A percentile compares a stretch with the other conserved stretches of the same genome.
phyloP scores from a whole-genome alignment of 2,329 filamentous ascomycete genomes.

The Xylaria polymorpha region DNA sequence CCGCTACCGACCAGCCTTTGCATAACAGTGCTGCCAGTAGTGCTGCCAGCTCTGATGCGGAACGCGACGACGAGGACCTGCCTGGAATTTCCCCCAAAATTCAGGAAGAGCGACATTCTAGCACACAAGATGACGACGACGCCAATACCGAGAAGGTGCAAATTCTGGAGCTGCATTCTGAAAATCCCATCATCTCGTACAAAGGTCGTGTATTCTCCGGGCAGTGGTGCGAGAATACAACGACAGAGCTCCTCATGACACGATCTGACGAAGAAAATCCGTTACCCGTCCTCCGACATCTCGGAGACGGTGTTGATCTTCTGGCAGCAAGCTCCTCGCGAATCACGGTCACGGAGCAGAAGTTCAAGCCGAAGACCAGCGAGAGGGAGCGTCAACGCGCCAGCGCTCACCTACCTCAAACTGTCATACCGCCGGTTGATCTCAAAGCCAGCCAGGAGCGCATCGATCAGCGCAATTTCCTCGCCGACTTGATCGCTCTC shows the following conservation, averaged over 20 bases:
- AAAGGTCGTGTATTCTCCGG: slow-evolving; percentile 82
- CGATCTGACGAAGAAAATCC: slow-evolving; percentile 56
- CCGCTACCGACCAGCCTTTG: slow-evolving; percentile 14
- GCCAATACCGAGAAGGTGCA: slow-evolving; percentile 67
- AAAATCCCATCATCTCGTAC: slow-evolving; percentile 82
- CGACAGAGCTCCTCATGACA: slow-evolving; percentile 83
- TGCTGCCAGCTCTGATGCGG: slow-evolving; percentile 36
- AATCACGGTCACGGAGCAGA: slow-evolving; percentile 74
- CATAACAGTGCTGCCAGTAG: slow-evolving; percentile 36
- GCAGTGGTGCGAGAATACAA: slow-evolving; percentile 83
- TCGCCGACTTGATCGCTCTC: slow-evolving; percentile 72
- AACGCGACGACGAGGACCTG: slow-evolving; percentile 43
- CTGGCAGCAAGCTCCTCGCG: slow-evolving; percentile 77
- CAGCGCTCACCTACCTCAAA: slow-evolving; percentile 53
- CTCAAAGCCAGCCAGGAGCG: slow-evolving; percentile 61
- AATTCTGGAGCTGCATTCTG: slow-evolving; percentile 83
- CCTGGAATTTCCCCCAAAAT: slow-evolving; percentile 37
- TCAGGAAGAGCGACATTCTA: neutral
- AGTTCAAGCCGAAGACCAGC: slow-evolving; percentile 61
- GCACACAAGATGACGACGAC: slow-evolving; percentile 14
- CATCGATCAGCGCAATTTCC: slow-evolving; percentile 59
- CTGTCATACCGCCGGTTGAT: slow-evolving; percentile 56
- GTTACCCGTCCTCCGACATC: slow-evolving; percentile 61
- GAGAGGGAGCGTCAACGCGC: slow-evolving; percentile 40
- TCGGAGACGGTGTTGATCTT: slow-evolving; percentile 73